Base-by-base conservation (phyloP, 768 basidiomycete species). In the Rhodosporidiobolus sp. region DNA sequence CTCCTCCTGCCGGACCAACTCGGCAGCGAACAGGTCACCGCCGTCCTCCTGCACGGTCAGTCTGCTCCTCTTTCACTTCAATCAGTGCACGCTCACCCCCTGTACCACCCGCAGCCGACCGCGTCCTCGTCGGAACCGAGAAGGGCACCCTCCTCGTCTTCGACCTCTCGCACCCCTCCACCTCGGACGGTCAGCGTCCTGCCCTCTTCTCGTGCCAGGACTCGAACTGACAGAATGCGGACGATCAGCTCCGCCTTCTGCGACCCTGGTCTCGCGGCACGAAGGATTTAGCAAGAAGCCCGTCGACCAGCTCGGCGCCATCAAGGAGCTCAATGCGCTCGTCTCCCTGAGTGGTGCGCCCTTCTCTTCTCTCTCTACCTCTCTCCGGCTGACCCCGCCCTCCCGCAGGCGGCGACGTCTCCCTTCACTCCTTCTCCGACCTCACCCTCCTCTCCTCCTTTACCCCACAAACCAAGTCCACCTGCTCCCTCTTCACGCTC, bases 291-390 rank as follows among this genome's bases (percentile, higher is more conserved):
- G 62, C 45, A 66, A 69, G 65, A 87, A 85, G 78, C 84, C 90
- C 22, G 90, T 99, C 54, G 95, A 98, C 66, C 92, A 94, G 79
- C 83, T 99, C 5, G 91, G 89, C 0, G 89, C 88, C 64, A 85
- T 97, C 74, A 88, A 88, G 73, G 90, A 92, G 76, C 86, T 91
- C n/a, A 89, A 92, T 77, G 90, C 91, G 7, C 83, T 99, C 32
- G 88, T 92, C 5, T 84, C 90, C 9, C 85, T 98, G 8, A 90
- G 91, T 34, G 94, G 94, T 92, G 78, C 69, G 85, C 70, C 5
- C 19, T 43, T 9, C 30, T 30, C 19, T n/a, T 32, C n/a, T 24
- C 43, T 52, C 45, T 19, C 35, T 7, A 0, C 28, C 20, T 19
- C 22, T 22, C 10, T 52, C 26, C 7, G 4, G n/a, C 61, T 49